Evolutionary conservation across 2,329 filamentous ascomycete genomes (phyloP).

Genomic region (Neofusicoccum umdonicola): DNA sequence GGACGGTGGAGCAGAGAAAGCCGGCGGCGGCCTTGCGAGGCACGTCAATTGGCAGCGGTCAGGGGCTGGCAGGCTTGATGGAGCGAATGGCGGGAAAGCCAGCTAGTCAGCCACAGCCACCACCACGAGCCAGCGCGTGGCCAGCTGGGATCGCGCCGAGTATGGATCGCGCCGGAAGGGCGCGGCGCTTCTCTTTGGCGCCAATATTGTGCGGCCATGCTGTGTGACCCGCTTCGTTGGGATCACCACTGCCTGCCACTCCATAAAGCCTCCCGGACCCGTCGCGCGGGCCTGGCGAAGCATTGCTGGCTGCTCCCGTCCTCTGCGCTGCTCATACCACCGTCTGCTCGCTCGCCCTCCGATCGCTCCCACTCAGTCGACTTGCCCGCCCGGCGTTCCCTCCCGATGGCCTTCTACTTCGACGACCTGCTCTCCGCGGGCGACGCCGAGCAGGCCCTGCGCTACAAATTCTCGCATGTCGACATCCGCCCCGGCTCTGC

Average conservation of each 20-base stretch:
- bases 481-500: not conserved
- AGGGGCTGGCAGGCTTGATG: not conserved
- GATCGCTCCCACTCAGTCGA: no score
- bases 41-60: not conserved
- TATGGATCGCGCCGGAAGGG: not conserved
- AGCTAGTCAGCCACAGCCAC: constrained; percentile 4
- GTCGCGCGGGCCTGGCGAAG: not conserved
- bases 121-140: constrained; percentile 12
- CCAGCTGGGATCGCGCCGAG: not conserved
- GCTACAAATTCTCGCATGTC: constrained; percentile 3
- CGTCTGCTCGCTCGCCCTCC: no score
- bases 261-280: not conserved
- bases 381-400: not conserved
- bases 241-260: not conserved
- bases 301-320: not conserved
- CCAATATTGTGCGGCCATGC: not conserved
- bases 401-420: constrained; percentile 14
- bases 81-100: not conserved
- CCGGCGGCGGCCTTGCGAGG: no score
- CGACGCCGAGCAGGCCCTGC: constrained; percentile 12
- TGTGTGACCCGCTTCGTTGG: not conserved
- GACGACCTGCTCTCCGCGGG: constrained; percentile 9
- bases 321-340: not conserved
- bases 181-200: not conserved
- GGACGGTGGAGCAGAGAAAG: not conserved